phyloP scores from a whole-genome alignment of 495 filamentous ascomycete genomes.

The Neurospora africana region DNA sequence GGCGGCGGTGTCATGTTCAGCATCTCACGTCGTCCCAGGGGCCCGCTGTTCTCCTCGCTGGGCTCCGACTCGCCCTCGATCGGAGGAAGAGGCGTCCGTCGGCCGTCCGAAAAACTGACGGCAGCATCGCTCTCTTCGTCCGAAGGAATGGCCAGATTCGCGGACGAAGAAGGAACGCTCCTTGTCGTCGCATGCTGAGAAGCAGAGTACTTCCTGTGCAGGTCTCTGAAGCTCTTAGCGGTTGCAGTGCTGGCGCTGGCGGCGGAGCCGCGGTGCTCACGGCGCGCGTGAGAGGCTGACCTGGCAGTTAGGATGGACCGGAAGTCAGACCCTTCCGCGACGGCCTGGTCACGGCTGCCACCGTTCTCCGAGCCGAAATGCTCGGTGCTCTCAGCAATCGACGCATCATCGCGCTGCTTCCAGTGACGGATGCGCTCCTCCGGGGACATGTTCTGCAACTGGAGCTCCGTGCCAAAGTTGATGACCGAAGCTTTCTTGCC shows the following conservation, averaged over 20 bases:
- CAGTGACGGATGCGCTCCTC: slow-evolving; percentile 59
- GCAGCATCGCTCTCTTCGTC: slow-evolving; percentile 49
- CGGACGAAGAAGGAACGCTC: slow-evolving; percentile 6
- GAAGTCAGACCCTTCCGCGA: slow-evolving; percentile 16
- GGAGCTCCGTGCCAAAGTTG: slow-evolving; percentile 85
- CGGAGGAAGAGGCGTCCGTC: slow-evolving; percentile 41
- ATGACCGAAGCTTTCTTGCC: slow-evolving; percentile 97
- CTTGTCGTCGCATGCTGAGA: slow-evolving; percentile 24
- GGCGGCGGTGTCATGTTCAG: slow-evolving; percentile 15
- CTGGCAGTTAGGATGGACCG: slow-evolving; percentile 21
- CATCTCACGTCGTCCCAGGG: slow-evolving; percentile 2
- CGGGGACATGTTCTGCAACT: slow-evolving; percentile 69
- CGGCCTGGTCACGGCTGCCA: slow-evolving; percentile 7
- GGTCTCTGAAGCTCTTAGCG: slow-evolving; percentile 42
- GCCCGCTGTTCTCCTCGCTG: neutral
- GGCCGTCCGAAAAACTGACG: slow-evolving; percentile 44
- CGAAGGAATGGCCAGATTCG: slow-evolving; percentile 29
- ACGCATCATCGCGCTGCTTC: slow-evolving; percentile 28
- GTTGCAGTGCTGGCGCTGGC: slow-evolving; percentile 48
- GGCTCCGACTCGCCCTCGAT: slow-evolving; percentile 33
- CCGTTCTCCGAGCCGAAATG: neutral
- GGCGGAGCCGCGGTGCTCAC: slow-evolving; percentile 39
- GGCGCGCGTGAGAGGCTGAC: slow-evolving; percentile 16
- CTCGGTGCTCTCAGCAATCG: neutral
- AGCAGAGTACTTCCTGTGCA: slow-evolving; percentile 41